These are phyloP conservation scores for Lactifluus volemus DNA, from an alignment of 768 basidiomycete species.

Conservation along the genomic window DNA sequence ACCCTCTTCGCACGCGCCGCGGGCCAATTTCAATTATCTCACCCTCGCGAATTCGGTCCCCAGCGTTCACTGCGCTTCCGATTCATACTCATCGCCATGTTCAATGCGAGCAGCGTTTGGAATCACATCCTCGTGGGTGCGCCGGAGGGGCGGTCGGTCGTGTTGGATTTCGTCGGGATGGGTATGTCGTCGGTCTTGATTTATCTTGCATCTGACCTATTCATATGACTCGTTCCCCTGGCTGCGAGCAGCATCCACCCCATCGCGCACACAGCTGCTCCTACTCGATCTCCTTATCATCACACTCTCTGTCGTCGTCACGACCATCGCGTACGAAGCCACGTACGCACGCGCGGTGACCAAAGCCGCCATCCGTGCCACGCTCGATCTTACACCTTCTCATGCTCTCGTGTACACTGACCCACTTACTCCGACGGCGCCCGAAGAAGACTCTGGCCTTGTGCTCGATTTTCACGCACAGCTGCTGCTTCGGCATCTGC, in stretches of 20 bases:
- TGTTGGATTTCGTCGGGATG: constrained; percentile 75
- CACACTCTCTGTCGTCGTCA: constrained; percentile 54
- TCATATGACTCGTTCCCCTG: background rate
- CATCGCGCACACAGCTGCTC: constrained; percentile 60
- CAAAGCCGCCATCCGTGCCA: constrained; percentile 24
- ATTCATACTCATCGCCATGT: constrained; percentile 46
- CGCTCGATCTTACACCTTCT: constrained; percentile 31
- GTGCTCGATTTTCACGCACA: constrained; percentile 51
- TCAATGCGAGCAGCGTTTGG: constrained; percentile 56
- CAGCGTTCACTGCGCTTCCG: constrained; percentile 61
- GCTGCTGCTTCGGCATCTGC: constrained; percentile 47
- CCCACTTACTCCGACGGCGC: constrained; percentile 6
- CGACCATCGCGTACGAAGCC: constrained; percentile 60
- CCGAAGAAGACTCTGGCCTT: constrained; percentile 13
- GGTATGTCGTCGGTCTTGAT: constrained; percentile 36
- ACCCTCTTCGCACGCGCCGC: constrained; percentile 44
- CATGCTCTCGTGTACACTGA: constrained; percentile 25
- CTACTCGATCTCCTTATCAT: constrained; percentile 61
- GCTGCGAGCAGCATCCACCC: constrained; percentile 30
- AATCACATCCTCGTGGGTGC: constrained; percentile 46
- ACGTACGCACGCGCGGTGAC: constrained; percentile 36
- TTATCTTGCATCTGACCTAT: background rate
- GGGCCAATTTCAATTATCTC: constrained; percentile 57
- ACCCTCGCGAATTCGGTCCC: constrained; percentile 58
- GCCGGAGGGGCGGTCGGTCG: constrained; percentile 48